These are phyloP conservation scores for Candolleomyces eurysporus DNA, from an alignment of 768 basidiomycete genomes.

Conservation along the genomic window DNA sequence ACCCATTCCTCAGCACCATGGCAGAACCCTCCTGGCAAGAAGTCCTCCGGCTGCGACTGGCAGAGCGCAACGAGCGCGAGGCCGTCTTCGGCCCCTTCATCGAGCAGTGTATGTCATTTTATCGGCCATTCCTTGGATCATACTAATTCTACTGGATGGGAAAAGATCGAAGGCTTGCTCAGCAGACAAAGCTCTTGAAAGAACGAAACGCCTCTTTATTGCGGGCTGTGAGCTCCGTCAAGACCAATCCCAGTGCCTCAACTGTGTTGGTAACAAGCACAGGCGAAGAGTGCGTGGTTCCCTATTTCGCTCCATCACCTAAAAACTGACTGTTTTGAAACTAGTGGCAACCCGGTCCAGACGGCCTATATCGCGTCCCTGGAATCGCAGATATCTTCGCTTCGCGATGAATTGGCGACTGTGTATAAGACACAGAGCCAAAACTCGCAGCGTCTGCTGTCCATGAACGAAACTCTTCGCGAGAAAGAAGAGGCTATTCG, in stretches of 20 bases:
- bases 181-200: slow-evolving; percentile 88
- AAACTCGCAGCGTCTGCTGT: slow-evolving; percentile 88
- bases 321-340: slow-evolving; percentile 12
- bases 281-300: slow-evolving; percentile 64
- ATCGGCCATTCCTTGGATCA: slow-evolving; percentile 14
- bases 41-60: slow-evolving; percentile 70
- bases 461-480: slow-evolving; percentile 92
- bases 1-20: slow-evolving; percentile 42
- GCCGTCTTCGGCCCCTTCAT: slow-evolving; percentile 81
- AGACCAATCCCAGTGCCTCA: slow-evolving; percentile 57
- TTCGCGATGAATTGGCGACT: slow-evolving; percentile 89
- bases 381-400: slow-evolving; percentile 88
- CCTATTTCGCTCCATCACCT: not conserved
- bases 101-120: slow-evolving; percentile 75
- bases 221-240: slow-evolving; percentile 76
- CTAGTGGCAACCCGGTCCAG: slow-evolving; percentile 73
- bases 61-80: slow-evolving; percentile 81
- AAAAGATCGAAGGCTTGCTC: slow-evolving; percentile 86
- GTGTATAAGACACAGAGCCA: slow-evolving; percentile 96
- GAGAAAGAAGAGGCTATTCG: slow-evolving; percentile 89
- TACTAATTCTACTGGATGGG: slow-evolving; percentile 5
- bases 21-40: slow-evolving; percentile 86
- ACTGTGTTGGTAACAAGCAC: slow-evolving; percentile 60
- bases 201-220: slow-evolving; percentile 89
- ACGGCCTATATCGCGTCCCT: slow-evolving; percentile 89